Conservation (phyloP, 1,284 basidiomycete species). For the Abortiporus biennis region DNA sequence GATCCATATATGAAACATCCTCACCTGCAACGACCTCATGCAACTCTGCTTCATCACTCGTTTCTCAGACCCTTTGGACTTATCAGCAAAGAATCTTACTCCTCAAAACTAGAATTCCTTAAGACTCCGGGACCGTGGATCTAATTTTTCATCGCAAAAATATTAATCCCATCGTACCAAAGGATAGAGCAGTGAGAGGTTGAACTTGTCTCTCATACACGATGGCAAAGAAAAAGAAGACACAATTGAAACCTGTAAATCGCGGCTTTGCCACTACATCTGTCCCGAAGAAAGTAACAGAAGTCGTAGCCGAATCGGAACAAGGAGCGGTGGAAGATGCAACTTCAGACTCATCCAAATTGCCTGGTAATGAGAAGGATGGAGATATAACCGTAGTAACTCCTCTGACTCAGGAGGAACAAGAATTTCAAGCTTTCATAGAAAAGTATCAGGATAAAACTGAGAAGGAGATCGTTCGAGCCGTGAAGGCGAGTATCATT, state of each 20-base stretch:
- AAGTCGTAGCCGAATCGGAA: conserved; percentile 21
- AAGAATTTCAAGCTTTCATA: conserved; percentile 57
- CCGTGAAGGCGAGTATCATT: conserved; percentile 40
- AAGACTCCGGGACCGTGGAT: too few species aligned
- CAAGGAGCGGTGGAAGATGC: conserved; percentile 9
- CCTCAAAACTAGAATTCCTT: too few species aligned
- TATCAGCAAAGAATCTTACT: too few species aligned
- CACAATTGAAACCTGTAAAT: conserved; percentile 68
- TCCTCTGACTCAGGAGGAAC: conserved; percentile 42
- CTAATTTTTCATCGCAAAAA: too few species aligned
- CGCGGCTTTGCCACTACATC: conserved; percentile 88
- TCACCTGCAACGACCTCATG: too few species aligned
- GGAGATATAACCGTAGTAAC: conserved; percentile 13
- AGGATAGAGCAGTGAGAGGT: too few species aligned
- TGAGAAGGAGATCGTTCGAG: conserved; percentile 82
- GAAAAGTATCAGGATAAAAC: conserved; percentile 85
- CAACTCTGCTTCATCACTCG: too few species aligned
- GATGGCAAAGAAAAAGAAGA: conserved; percentile 89
- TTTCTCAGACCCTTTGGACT: too few species aligned
- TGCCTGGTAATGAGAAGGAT: conserved; percentile 1
- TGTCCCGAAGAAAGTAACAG: conserved; percentile 70
- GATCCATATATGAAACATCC: too few species aligned
- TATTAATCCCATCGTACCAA: too few species aligned
- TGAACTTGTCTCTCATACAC: too few species aligned
- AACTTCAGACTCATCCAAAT: conserved; percentile 3